Evolutionary conservation across 2,329 filamentous ascomycete genomes (phyloP).

Genomic region (Penicillium rolfsii): DNA sequence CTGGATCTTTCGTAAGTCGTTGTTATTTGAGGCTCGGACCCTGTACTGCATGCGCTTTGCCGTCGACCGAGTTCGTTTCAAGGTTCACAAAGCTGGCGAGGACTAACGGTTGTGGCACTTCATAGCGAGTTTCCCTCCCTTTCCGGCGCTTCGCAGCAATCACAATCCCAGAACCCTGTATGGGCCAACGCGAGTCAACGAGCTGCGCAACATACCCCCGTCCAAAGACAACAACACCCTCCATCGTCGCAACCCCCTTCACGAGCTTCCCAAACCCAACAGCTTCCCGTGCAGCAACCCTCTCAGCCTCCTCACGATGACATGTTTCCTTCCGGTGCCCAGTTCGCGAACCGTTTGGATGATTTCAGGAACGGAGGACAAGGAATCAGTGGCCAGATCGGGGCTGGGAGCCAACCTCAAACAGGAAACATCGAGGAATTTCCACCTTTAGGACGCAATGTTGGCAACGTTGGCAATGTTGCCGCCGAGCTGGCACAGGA

Average conservation of each 20-base stretch:
- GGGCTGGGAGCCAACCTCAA: conserved; percentile 55
- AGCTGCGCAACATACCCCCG: conserved; percentile 56
- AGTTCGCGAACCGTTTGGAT: conserved; percentile 56
- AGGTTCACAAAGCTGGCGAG: conserved; percentile 2
- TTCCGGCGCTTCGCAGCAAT: conserved; percentile 60
- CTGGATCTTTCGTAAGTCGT: conserved; percentile 61
- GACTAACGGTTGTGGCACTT: conserved; percentile 18
- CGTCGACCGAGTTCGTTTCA: not conserved
- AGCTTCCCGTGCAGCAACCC: conserved; percentile 47
- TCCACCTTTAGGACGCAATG: conserved; percentile 59
- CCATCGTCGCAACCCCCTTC: conserved; percentile 48
- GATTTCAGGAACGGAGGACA: conserved; percentile 62
- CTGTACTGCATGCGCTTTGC: not conserved
- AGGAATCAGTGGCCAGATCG: conserved; percentile 56
- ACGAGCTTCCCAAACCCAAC: conserved; percentile 45
- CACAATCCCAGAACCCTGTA: conserved; percentile 56
- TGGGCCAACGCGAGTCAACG: conserved; percentile 63
- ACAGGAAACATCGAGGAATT: conserved; percentile 64
- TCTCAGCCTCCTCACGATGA: conserved; percentile 54
- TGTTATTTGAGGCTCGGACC: not conserved
- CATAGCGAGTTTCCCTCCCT: conserved; percentile 65
- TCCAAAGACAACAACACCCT: conserved; percentile 56
- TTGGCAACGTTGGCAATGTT: conserved; percentile 40
- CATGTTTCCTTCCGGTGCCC: conserved; percentile 51
- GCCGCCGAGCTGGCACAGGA: conserved; percentile 56